phyloP scores from a whole-genome alignment of 1,284 basidiomycete genomes.

The Cerioporus squamosus region DNA sequence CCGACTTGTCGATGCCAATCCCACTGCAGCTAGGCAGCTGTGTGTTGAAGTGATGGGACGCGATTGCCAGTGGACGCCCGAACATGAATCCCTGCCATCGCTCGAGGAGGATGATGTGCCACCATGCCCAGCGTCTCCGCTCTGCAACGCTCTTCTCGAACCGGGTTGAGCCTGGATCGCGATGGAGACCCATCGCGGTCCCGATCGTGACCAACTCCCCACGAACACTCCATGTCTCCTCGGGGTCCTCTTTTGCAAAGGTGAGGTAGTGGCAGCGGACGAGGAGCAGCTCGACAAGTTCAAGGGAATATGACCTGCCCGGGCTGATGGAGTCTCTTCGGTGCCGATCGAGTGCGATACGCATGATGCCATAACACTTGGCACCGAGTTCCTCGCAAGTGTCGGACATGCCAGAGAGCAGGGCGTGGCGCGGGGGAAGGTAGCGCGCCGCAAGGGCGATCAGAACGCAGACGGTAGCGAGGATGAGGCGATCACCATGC shows the following conservation, averaged over 20 bases:
- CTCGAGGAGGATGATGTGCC: constrained; percentile 80
- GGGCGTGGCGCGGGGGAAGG: constrained; percentile 63
- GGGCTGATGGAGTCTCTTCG: constrained; percentile 47
- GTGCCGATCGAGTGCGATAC: constrained; percentile 65
- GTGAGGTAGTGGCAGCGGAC: constrained; percentile 72
- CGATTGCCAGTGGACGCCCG: constrained; percentile 74
- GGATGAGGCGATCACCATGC: constrained; percentile 66
- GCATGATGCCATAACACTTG: constrained; percentile 71
- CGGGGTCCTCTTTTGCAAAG: constrained; percentile 72
- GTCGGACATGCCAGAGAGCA: constrained; percentile 53
- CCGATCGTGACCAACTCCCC: constrained; percentile 75
- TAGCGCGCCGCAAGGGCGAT: constrained; percentile 75
- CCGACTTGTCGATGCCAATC: constrained; percentile 58
- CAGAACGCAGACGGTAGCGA: constrained; percentile 72
- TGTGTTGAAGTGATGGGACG: constrained; percentile 81
- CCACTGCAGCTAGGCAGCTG: constrained; percentile 70
- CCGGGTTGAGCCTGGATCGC: constrained; percentile 75
- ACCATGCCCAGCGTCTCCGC: constrained; percentile 83
- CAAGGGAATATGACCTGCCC: constrained; percentile 61
- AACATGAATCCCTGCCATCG: constrained; percentile 87
- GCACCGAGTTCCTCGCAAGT: constrained; percentile 58
- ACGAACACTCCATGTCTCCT: constrained; percentile 76
- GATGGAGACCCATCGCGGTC: constrained; percentile 80
- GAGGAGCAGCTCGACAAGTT: constrained; percentile 74
- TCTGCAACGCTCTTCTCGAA: constrained; percentile 72